Base-by-base conservation (phyloP, 192 early-diverging fungal genomes). In the Coemansia brasiliensis region DNA sequence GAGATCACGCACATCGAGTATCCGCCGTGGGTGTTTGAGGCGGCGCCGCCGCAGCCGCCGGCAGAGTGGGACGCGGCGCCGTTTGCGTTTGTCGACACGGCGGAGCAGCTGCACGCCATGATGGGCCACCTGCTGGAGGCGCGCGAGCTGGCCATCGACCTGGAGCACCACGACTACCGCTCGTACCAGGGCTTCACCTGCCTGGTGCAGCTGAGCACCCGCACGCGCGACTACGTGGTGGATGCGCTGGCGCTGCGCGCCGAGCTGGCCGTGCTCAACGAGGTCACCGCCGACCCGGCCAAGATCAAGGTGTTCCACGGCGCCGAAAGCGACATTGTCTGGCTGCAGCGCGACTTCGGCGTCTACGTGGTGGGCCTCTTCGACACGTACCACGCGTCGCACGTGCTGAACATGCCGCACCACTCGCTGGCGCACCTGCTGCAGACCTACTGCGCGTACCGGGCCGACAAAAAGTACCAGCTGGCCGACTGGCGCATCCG, bases 341-440 rank as follows among this genome's bases (percentile, higher is more conserved):
- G 97, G 97, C 81, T 99, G 53, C 97, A 99, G 74, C 84, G 89
- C 17, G 97, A 99, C 60, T 98, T 99, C 73, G 95, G 94, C 21
- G 74, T 96, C 6, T 99, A 99, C 57, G 72, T 99, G 39, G 97
- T 99, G 5, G 91, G 93, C 39, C 67, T 99, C 15, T 98, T 98
- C 68, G 97, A 99, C 74, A 99, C 97, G 0, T 97, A 88, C 69
- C 93, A 95, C 54, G 95, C 95, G 10, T 87, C 94, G 3, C 82
- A 92, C 35, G 74, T 92, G 22, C 82, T 99, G n/a, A 88, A 90
- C 49, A 83, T 94, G 70, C 72, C 80, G 32, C 69, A 82, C 41
- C 92, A 97, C 60, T 85, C 88, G 27, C 79, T 96, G 32, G 93
- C 92, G 0, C 89, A 87, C 64, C 61, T 99, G 39, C 70, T 99